These are phyloP conservation scores for Trichoderma koningii DNA, from an alignment of 2,329 filamentous ascomycete genomes.

Conservation along the genomic window DNA sequence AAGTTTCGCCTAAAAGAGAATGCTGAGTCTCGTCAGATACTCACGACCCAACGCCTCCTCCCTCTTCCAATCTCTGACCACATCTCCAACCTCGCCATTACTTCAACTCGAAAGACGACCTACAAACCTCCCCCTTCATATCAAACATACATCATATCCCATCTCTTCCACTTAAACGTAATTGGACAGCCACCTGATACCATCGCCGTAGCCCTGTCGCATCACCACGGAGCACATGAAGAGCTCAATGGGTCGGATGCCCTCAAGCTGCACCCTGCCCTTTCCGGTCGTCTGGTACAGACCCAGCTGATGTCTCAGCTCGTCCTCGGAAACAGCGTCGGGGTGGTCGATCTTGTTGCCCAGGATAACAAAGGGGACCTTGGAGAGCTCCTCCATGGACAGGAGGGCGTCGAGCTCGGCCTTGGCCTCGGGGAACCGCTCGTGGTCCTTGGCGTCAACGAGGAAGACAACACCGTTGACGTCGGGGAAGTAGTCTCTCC, in stretches of 20 bases:
- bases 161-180: conserved; percentile 69
- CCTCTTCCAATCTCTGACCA: conserved; percentile 19
- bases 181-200: conserved; percentile 88
- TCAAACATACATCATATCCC: background rate
- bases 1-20: conserved; percentile 42
- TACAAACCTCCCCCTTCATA: background rate
- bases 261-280: conserved; percentile 89
- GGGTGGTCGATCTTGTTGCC: conserved; percentile 99
- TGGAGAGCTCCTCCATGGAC: conserved; percentile 93
- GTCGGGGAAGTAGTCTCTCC: conserved; percentile 97
- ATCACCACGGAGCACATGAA: conserved; percentile 99
- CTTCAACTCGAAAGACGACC: background rate
- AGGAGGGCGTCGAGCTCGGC: conserved; percentile 94
- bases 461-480: conserved; percentile 97
- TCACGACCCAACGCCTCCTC: conserved; percentile 32
- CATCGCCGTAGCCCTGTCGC: conserved; percentile 93
- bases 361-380: conserved; percentile 93
- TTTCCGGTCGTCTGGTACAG: conserved; percentile 96
- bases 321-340: conserved; percentile 91
- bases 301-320: conserved; percentile 87
- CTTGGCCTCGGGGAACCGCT: conserved; percentile 92
- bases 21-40: conserved; percentile 40
- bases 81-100: conserved; percentile 22
- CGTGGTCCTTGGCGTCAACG: conserved; percentile 95
- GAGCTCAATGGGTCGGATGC: conserved; percentile 91